Evolutionary conservation across 2,329 filamentous ascomycete species (phyloP).

Genomic region (Lecanicillium sp.): DNA sequence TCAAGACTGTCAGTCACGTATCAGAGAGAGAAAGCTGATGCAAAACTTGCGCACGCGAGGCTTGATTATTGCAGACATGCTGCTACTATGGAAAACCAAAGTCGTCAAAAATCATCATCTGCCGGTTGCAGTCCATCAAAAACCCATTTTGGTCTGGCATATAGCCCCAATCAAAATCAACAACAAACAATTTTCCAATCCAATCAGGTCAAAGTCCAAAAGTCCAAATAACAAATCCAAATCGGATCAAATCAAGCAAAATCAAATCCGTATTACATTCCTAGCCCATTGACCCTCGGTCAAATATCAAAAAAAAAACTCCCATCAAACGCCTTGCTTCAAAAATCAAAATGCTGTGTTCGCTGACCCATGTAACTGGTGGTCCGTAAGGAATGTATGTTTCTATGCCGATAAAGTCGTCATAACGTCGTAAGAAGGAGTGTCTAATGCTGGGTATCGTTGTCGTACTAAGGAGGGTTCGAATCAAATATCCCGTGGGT

Average conservation of each 20-base stretch:
- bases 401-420: constrained; percentile 34
- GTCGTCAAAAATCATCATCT: constrained; percentile 8
- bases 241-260: constrained; percentile 11
- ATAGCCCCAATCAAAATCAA: constrained; percentile 5
- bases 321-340: constrained; percentile 12
- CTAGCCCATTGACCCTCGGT: too few relatives aligned
- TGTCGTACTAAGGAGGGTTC: constrained; percentile 15
- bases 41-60: background rate
- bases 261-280: too few relatives aligned
- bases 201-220: background rate
- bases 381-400: constrained; percentile 42
- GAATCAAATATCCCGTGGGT: constrained; percentile 4
- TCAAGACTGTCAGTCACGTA: too few relatives aligned
- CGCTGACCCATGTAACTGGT: constrained; percentile 20
- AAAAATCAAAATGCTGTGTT: constrained; percentile 11
- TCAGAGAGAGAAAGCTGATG: too few relatives aligned
- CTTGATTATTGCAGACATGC: constrained; percentile 11
- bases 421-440: constrained; percentile 33
- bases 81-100: constrained; percentile 5
- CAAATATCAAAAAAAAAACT: constrained; percentile 10
- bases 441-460: constrained; percentile 30
- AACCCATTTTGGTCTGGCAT: constrained; percentile 10
- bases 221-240: constrained; percentile 1
- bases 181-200: constrained; percentile 5
- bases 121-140: constrained; percentile 3